Base-by-base conservation (phyloP, 257 asterid genomes). In the Haberlea rhodopensis region DNA sequence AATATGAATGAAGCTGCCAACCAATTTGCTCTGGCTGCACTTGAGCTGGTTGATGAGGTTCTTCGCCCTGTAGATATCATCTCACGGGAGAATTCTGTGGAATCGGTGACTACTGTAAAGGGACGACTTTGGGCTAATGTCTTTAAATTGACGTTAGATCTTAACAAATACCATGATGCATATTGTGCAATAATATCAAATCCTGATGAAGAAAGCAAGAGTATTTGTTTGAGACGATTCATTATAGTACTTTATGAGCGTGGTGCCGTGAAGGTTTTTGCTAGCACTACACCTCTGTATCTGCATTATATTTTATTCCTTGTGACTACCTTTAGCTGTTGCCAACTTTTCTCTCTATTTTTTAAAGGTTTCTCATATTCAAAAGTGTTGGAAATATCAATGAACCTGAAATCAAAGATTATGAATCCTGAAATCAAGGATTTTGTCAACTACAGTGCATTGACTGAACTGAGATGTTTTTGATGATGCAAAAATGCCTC, bases 21-120 rank as follows among this genome's bases (percentile, higher is more conserved):
- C 74, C 90, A 85, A 68, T 90, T 89, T 69, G 91, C 99, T 62
- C 81, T 80, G 71, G 87, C 95, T 73, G 95, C 97, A 49, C 94
- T 92, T 77, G 99, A 92, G 84, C 99, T 85, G 79, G 96, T 89
- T 76, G 99, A 92, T 73, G 96, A 84, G 82, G 91, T 96, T 78
- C 81, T 85, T 72, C 78, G 66, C 56, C 74, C 71, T 70, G 32
- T 53, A 37, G 80, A 81, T 70, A 78, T 73, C 60, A 76, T 74
- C 78, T 70, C 69, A 21, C 60, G 68, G 40, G 84, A 80, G 60
- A 81, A 71, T 74, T 65, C 68, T 63, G 79, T 78, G 79, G 97
- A 85, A 76, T 87, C 97, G 66, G 85, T 72, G 70, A 74, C 82
- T 75, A 78, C 81, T 62, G 80, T 83, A 32, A 87, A 79, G 69